Conservation (phyloP, 2,329 filamentous ascomycete genomes). For the Colletotrichum endophyticum region DNA sequence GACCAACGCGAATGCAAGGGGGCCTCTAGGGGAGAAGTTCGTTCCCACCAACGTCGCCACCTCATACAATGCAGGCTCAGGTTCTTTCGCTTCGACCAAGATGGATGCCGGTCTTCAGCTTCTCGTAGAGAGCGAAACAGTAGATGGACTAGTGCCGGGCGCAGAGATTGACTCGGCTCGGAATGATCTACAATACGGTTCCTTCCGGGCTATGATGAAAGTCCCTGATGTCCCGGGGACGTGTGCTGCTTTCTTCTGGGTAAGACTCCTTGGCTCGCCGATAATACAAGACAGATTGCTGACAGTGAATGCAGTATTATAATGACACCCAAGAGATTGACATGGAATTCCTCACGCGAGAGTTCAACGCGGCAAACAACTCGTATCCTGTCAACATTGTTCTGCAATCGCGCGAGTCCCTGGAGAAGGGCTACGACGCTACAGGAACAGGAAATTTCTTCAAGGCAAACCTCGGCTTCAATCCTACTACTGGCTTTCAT, state of each 20-base stretch:
- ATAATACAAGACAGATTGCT: not conserved
- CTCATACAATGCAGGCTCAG: constrained; percentile 40
- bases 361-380: constrained; percentile 58
- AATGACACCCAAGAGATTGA: constrained; percentile 84
- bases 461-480: constrained; percentile 65
- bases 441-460: constrained; percentile 62
- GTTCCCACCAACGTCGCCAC: constrained; percentile 57
- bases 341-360: constrained; percentile 75
- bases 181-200: constrained; percentile 71
- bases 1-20: constrained; percentile 59
- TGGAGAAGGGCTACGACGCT: constrained; percentile 66
- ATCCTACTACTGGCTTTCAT: constrained; percentile 70
- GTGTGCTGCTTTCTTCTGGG: constrained; percentile 83
- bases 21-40: constrained; percentile 71
- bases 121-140: constrained; percentile 51
- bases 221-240: constrained; percentile 67
- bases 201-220: constrained; percentile 72
- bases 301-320: constrained; percentile 60
- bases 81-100: constrained; percentile 47
- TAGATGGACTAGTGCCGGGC: constrained; percentile 59
- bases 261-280: constrained; percentile 36
- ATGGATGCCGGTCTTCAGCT: constrained; percentile 60
- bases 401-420: constrained; percentile 70
- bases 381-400: constrained; percentile 73
- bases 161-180: constrained; percentile 69